These are phyloP conservation scores for Solanum chilense DNA, from an alignment of 257 asterid genomes.

Conservation along the genomic window DNA sequence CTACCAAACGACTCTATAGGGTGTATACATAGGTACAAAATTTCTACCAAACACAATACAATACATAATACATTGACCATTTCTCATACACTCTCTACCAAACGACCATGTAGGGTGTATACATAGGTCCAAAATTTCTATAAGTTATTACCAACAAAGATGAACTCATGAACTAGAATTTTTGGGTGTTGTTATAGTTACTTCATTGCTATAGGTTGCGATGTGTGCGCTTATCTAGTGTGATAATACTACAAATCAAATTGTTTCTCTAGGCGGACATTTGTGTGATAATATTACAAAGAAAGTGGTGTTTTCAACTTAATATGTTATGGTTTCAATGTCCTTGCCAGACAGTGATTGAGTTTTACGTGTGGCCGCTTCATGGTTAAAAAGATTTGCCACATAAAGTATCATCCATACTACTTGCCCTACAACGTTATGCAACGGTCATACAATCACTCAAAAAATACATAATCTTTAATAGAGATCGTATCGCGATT, in stretches of 20 bases:
- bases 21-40: neutral
- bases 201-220: neutral
- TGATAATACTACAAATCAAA: neutral
- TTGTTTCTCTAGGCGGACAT: rapidly evolving
- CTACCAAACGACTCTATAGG: no score
- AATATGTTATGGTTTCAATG: neutral
- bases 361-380: neutral
- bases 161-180: neutral
- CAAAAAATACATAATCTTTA: neutral
- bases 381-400: neutral
- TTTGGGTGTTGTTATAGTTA: neutral
- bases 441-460: neutral
- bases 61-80: no score
- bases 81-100: no score
- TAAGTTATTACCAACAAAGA: neutral
- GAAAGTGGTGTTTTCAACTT: neutral
- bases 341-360: neutral
- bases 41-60: neutral
- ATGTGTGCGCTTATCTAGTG: neutral
- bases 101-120: no score
- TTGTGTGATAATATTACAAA: neutral
- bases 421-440: neutral
- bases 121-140: no score
- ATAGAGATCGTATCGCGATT: neutral
- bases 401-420: neutral